phyloP scores from a whole-genome alignment of 345 rosid genomes.

The Sonneratia alba region DNA sequence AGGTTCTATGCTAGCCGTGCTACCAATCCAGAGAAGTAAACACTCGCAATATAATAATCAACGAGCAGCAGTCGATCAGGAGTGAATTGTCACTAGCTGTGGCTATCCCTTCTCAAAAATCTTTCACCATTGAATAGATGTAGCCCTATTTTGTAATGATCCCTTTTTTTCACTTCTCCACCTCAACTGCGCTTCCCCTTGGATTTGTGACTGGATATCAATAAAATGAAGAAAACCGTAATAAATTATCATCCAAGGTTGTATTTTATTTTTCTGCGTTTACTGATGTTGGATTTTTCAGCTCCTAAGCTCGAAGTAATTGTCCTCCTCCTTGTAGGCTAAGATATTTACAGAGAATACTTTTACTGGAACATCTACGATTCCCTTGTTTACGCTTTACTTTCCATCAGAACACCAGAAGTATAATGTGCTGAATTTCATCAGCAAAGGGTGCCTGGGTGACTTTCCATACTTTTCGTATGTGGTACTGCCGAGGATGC shows the following conservation, averaged over 20 bases:
- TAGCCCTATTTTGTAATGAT: not conserved
- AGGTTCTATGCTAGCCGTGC: constrained; percentile 48
- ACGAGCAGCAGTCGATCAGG: not conserved
- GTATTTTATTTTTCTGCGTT: not conserved
- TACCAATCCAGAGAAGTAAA: constrained; percentile 35
- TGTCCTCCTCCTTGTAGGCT: not conserved
- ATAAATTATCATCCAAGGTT: not conserved
- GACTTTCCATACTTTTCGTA: not conserved
- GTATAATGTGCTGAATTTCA: not conserved
- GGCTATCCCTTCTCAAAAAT: not conserved
- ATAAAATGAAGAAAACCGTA: not conserved
- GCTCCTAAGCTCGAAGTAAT: not conserved
- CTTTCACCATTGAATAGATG: not conserved
- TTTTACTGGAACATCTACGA: not conserved
- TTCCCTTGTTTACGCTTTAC: not conserved
- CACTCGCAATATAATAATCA: not conserved
- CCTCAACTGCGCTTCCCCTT: not conserved
- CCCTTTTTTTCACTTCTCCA: not conserved
- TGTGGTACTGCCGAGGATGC: not conserved
- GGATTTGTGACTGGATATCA: not conserved
- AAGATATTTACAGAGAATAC: not conserved
- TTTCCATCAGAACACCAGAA: not conserved
- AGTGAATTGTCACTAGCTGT: not conserved
- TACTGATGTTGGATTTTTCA: not conserved
- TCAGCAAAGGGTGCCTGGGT: not conserved